Base-by-base conservation (phyloP, 2,329 filamentous ascomycete species). In the Pleoardoris graminearum region DNA sequence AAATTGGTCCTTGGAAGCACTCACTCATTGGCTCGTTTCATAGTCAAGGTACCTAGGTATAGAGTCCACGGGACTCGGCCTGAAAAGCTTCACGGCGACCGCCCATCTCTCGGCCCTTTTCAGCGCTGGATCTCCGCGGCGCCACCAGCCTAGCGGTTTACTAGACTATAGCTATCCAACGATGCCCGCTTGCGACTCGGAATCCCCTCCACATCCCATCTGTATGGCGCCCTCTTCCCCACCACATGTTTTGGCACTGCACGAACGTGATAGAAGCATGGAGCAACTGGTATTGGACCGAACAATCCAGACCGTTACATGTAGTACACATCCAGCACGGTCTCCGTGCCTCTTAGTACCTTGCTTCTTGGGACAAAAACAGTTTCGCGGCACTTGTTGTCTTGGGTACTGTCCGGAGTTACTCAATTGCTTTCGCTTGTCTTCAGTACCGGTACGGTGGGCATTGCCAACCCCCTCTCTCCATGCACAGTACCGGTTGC, bases 301-400 rank as follows among this genome's bases (percentile, higher is more conserved):
- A 38, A n/a, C 22, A 17, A 16, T 37, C 22, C 23, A 47, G 23
- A 21, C 44, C 44, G 30, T 47, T 47, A 36, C 32, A 47, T 11
- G 33, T 36, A 21, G 22, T n/a, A 25, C 33, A 22, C 22, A 29
- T 37, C 33, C 37, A 47, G 22, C 44, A 37, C 33, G 23, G 14
- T 19, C 16, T 27, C 23, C 21, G n/a, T 21, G 10, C 22, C 32
- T 38, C 22, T 36, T 33, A 47, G 44, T 16, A 38, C 33, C 33
- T 37, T 22, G 32, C 29, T 47, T 35, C 21, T 37, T 10, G 21
- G 3, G 22, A 38, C 23, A 10, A 22, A 32, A 19, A 22, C 32
- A 14, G n/a, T n/a, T n/a, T n/a, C n/a, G 23, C 10, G 44, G 33
- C 43, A 16, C 21, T n/a, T 30, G 14, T 35, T 21, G 19, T 7